Percentiles rank a stretch among this genome's conserved stretches.
These are phyloP conservation scores for Ascoidea rubescens DNA, from an alignment of 805 yeast species.

Conservation along the genomic window DNA sequence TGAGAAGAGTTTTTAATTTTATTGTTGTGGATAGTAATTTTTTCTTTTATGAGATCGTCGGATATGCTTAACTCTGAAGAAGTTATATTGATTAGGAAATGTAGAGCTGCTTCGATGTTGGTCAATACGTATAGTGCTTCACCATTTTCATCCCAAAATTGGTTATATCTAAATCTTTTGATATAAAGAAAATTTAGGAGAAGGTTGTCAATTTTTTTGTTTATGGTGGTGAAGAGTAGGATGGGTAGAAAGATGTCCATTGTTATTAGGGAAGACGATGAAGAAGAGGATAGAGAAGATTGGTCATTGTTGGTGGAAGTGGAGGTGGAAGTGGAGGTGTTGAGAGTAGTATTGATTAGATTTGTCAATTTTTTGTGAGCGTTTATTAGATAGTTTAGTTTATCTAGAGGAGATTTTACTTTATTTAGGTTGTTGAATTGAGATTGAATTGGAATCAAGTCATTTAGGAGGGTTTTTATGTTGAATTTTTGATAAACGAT, in stretches of 20 bases:
- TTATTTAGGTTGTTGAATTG: background rate
- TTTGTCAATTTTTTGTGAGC: background rate
- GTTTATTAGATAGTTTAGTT: background rate
- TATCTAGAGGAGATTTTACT: background rate
- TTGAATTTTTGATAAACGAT: no score
- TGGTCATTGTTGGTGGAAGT: background rate
- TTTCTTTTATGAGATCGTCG: background rate
- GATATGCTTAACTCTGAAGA: conserved; percentile 3
- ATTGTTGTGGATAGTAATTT: background rate
- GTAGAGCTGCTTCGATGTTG: conserved; percentile 8
- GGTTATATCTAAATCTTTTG: conserved; percentile 5
- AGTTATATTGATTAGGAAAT: conserved; percentile 3
- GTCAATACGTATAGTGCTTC: conserved; percentile 6
- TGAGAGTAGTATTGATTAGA: background rate
- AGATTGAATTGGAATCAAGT: background rate
- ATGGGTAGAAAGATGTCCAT: conserved; percentile 8
- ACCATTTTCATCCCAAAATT: conserved; percentile 8
- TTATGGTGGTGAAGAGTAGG: conserved; percentile 5
- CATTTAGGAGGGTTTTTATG: background rate
- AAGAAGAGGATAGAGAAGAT: no score
- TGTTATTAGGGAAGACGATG: background rate
- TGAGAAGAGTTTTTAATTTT: background rate
- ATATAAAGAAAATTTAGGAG: conserved; percentile 7
- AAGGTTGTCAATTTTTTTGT: conserved; percentile 5
- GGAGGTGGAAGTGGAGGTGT: background rate